Evolutionary conservation across 1,139 yeast genomes (phyloP), one percentile per base, ranked within the genome.

Genomic region (Sugiyamaella novakii): DNA sequence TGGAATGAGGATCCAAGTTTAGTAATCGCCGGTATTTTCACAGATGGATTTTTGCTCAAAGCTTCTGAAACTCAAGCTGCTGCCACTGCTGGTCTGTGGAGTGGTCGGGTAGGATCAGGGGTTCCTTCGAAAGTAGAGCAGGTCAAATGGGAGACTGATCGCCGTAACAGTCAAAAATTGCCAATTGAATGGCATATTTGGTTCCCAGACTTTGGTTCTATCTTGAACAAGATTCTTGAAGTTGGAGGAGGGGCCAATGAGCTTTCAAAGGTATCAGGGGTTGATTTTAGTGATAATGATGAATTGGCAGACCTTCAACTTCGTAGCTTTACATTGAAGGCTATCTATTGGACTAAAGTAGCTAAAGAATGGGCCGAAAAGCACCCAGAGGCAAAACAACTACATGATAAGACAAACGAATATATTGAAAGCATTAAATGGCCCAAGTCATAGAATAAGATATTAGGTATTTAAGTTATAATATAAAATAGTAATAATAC

Each of bases 1-100:
- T 59, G 62, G 62, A 58, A 58, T 15, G 48, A 52, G 22, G 62
- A 59, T 37, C 52, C 59, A 10, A 52, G 58, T 21, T 43, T 59
- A 28, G 62, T 53, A 1, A 44, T 58, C 3, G 37, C 56, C 8
- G 54, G 60, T 5, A 39, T 50, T 14, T 47, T 59, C 35, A 55
- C 54, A 8, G 62, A 59, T 24, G 59, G 61, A 5, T 34, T 59
- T 12, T 45, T 53, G 2, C 53, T 60, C 56, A 41, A 56, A 12
- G 56, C 54, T 2, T 46, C 56, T 40, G 62, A 59, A 36, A 47
- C 52, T 15, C 62, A 59, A 47, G 60, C 61, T n/a, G 43, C 45
- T 30, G 59, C 59, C 3, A 43, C 59, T 1, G 57, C 62, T 10
- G 52, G 45, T 3, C 33, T 59, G 31, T 59, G 62, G 62, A 37